phyloP scores from a whole-genome alignment of 1,284 basidiomycete genomes.

The Trichosporon faecale region DNA sequence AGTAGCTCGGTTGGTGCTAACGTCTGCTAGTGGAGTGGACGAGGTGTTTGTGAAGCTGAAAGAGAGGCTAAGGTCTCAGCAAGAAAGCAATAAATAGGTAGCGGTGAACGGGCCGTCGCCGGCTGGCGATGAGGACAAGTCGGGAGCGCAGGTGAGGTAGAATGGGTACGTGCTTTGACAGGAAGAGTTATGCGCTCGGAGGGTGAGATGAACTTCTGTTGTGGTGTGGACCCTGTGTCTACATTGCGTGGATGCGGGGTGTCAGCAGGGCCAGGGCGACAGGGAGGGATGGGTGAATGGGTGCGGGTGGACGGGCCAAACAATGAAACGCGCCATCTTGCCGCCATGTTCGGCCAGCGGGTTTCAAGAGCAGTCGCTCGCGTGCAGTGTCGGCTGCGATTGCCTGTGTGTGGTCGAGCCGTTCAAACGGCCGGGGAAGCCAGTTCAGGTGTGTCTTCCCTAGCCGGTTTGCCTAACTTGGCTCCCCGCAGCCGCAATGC shows the following conservation, averaged over 20 bases:
- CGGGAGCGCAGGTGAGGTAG: too few relatives aligned
- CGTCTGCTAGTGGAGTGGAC: background rate
- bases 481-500: background rate
- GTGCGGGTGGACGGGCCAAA: slow-evolving; percentile 6
- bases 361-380: background rate
- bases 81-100: background rate
- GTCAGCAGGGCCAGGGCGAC: background rate
- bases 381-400: background rate
- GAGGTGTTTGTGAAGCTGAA: background rate
- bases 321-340: slow-evolving; percentile 5
- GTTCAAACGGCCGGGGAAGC: slow-evolving; percentile 2
- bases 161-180: background rate
- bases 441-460: background rate
- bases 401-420: background rate
- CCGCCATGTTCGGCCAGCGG: background rate
- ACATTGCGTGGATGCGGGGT: background rate
- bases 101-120: background rate
- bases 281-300: background rate
- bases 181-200: background rate
- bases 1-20: background rate
- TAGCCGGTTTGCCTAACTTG: background rate
- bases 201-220: background rate
- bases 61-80: background rate
- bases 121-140: too few relatives aligned
- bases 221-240: background rate